Evolutionary conservation across 2,329 filamentous ascomycete species (phyloP).

Genomic region (Claviceps arundinis): DNA sequence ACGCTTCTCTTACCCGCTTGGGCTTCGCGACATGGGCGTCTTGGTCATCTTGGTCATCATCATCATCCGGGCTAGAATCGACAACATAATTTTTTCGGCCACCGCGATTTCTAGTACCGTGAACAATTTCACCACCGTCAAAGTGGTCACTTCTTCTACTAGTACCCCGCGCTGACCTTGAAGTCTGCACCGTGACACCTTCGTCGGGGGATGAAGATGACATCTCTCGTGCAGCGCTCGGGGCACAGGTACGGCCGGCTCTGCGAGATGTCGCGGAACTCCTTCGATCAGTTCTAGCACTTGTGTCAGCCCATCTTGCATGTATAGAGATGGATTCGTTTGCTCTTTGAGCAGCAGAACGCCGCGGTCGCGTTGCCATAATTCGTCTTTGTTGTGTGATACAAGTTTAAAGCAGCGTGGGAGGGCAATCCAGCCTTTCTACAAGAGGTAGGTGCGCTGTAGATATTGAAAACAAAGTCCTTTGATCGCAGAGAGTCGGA

Average conservation of each 20-base stretch:
- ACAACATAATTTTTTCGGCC: slow-evolving; percentile 48
- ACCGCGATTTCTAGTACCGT: slow-evolving; percentile 39
- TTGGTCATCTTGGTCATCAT: slow-evolving; percentile 26
- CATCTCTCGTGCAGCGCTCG: slow-evolving; percentile 29
- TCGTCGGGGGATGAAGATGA: slow-evolving; percentile 36
- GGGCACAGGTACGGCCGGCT: slow-evolving; percentile 31
- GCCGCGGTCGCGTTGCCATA: slow-evolving; percentile 36
- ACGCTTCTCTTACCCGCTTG: slow-evolving; percentile 26
- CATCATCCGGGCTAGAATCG: slow-evolving; percentile 38
- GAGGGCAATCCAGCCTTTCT: neutral
- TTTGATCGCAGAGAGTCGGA: neutral
- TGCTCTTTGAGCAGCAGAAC: slow-evolving; percentile 29
- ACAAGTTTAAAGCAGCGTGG: neutral
- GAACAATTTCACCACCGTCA: slow-evolving; percentile 32
- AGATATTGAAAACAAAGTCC: too few species aligned
- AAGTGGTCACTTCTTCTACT: slow-evolving; percentile 25
- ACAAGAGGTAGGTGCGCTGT: neutral
- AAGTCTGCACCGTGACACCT: slow-evolving; percentile 36
- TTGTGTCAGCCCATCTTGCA: slow-evolving; percentile 27
- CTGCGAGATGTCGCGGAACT: slow-evolving; percentile 40
- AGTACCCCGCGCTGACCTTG: slow-evolving; percentile 32
- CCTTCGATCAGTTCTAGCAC: slow-evolving; percentile 18
- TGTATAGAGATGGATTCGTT: slow-evolving; percentile 29
- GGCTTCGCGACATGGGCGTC: slow-evolving; percentile 22
- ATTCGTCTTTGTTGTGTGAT: neutral